Conservation (phyloP, 768 basidiomycete species). For the Podaxis rugospora region DNA sequence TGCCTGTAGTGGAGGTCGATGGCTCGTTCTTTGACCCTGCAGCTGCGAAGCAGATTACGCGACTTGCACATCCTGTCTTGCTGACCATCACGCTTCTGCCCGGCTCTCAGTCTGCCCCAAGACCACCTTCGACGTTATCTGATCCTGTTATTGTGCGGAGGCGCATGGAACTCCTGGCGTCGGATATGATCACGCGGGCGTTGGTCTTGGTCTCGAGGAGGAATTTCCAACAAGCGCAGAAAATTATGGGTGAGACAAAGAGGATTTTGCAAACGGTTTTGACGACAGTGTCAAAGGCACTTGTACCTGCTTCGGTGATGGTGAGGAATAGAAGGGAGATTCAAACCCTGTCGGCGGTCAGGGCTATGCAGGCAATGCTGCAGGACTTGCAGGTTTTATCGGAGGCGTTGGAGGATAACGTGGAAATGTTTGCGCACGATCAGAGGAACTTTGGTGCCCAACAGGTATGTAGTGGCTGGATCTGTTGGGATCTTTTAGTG, state of each 20-base stretch:
- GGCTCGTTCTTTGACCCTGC: constrained; percentile 93
- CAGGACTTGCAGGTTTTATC: constrained; percentile 83
- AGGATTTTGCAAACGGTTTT: constrained; percentile 89
- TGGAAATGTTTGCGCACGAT: constrained; percentile 89
- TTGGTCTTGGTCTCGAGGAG: constrained; percentile 89
- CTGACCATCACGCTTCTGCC: constrained; percentile 91
- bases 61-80: constrained; percentile 90
- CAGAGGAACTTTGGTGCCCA: constrained; percentile 96
- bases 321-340: constrained; percentile 76
- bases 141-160: constrained; percentile 90
- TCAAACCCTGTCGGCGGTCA: constrained; percentile 64
- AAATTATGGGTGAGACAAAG: constrained; percentile 87
- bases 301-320: constrained; percentile 44
- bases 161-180: constrained; percentile 93
- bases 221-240: constrained; percentile 87
- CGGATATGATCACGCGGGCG: constrained; percentile 95
- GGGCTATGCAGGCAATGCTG: constrained; percentile 79
- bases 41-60: constrained; percentile 76
- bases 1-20: constrained; percentile 94
- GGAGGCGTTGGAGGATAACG: constrained; percentile 88
- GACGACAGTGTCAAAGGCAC: constrained; percentile 72
- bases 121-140: constrained; percentile 48
- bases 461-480: constrained; percentile 53
- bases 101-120: constrained; percentile 24
- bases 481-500: neutral